Evolutionary conservation across 2,329 filamentous ascomycete genomes (phyloP), one percentile per base, ranked within the genome.

Genomic region (Thermochaetoides dissita): DNA sequence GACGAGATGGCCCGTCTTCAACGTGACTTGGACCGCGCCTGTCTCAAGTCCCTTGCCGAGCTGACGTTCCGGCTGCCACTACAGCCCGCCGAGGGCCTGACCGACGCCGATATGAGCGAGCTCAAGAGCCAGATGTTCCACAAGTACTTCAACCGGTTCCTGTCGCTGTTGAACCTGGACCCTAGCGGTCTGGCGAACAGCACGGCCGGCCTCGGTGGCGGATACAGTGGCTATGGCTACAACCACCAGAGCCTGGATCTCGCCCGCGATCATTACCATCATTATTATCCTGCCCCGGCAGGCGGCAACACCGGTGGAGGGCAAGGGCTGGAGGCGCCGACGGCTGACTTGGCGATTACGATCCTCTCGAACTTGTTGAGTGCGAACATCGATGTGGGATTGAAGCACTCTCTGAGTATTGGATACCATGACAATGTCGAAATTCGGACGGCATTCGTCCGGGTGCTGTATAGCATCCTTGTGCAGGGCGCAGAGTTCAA

Each of bases 401-500:
- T 83, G 38, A 82, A 83, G 54, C 76, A 81, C 54, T 81, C 77
- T 2, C 60, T 83, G 10, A 77, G 74, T 46, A 81, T 83, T 45
- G 79, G 79, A 9, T 83, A 83, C 53, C 76, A 83, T 51, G 76
- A 81, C 51, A 80, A 81, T 51, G 64, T 79, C 30, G 76, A 81
- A 50, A 81, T 82, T 44, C 69, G 79, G 40, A 81, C 76, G 6
- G 79, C 79, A 2, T 82, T 83, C 53, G 72, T 83, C 46, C 79
- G 76, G 49, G 79, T 83, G 10, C 64, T 83, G 6, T 80, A 76
- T 55, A 82, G 82, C 54, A 81, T 83, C 41, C 59, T 83, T 10
- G 69, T 79, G n/a, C 79, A 82, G 54, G 79, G 79, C 32, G 81
- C 78, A 1, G 79, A 83, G 54, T 82, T 83, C 53, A 81, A 72